Conservation (phyloP, 2,329 filamentous ascomycete genomes). For the Aspergillus unguis region DNA sequence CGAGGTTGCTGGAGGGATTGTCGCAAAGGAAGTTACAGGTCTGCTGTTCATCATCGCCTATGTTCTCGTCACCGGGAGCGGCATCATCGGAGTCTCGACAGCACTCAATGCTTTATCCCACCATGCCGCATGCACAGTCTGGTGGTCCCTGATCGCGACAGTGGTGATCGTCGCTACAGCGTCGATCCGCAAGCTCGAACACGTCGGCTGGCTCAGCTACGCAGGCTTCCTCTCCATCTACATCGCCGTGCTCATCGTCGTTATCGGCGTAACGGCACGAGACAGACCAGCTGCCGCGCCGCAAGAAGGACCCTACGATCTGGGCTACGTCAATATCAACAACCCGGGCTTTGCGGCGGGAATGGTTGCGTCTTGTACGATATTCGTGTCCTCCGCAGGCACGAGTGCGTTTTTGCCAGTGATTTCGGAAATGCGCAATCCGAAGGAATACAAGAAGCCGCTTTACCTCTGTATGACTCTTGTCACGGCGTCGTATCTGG, state of each 20-base stretch:
- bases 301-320: slow-evolving; percentile 56
- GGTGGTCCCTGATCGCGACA: slow-evolving; percentile 55
- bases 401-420: slow-evolving; percentile 62
- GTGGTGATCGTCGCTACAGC: slow-evolving; percentile 48
- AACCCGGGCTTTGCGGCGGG: slow-evolving; percentile 58
- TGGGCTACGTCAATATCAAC: slow-evolving; percentile 57
- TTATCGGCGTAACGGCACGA: slow-evolving; percentile 56
- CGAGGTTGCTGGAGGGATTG: slow-evolving; percentile 51
- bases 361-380: slow-evolving; percentile 57
- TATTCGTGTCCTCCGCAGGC: slow-evolving; percentile 59
- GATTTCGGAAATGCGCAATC: slow-evolving; percentile 62
- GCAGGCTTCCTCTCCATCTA: slow-evolving; percentile 59
- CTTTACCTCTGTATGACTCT: slow-evolving; percentile 58
- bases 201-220: slow-evolving; percentile 62
- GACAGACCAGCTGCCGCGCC: slow-evolving; percentile 61
- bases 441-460: slow-evolving; percentile 59
- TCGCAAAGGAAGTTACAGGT: slow-evolving; percentile 54
- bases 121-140: slow-evolving; percentile 59
- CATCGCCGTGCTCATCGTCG: slow-evolving; percentile 56
- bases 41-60: slow-evolving; percentile 58
- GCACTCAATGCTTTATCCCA: slow-evolving; percentile 59
- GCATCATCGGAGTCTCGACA: slow-evolving; percentile 58
- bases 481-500: slow-evolving; percentile 56
- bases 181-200: slow-evolving; percentile 57
- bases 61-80: slow-evolving; percentile 55